Conservation (phyloP, 2,329 filamentous ascomycete genomes). For the Cladophialophora bantiana region DNA sequence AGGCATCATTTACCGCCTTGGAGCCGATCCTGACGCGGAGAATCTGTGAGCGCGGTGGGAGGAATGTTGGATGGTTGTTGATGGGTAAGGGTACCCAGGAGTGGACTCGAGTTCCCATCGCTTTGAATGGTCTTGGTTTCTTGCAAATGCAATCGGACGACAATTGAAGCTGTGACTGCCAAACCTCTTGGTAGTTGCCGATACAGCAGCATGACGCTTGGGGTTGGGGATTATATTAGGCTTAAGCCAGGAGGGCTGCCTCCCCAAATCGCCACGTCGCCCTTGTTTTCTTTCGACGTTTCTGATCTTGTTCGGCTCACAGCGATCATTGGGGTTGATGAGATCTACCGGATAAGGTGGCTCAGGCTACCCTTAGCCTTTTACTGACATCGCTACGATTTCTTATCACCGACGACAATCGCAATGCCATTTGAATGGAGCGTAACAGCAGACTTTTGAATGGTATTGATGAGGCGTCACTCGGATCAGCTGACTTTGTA, state of each 20-base stretch:
- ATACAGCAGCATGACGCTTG: conserved; percentile 37
- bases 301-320: conserved; percentile 18
- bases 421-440: not conserved
- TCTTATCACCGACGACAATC: conserved; percentile 11
- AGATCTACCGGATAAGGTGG: conserved; percentile 1
- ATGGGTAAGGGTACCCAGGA: not conserved
- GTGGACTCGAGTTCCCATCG: not conserved
- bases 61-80: conserved; percentile 1
- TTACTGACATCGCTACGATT: conserved; percentile 27
- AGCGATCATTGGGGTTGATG: conserved; percentile 36
- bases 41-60: conserved; percentile 12
- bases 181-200: conserved; percentile 13
- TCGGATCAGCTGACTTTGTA: conserved; percentile 10
- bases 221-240: conserved; percentile 34
- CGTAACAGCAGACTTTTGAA: conserved; percentile 4
- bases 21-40: conserved; percentile 37
- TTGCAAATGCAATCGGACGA: conserved; percentile 31
- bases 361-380: conserved; percentile 28
- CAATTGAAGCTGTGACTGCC: conserved; percentile 34
- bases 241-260: conserved; percentile 37
- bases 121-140: conserved; percentile 1
- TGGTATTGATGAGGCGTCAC: not conserved
- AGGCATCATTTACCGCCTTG: conserved; percentile 37
- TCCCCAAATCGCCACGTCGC: conserved; percentile 34
- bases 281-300: conserved; percentile 21